These are phyloP conservation scores for Nissolia schottii DNA, from an alignment of 306 rosid genomes.

Conservation along the genomic window DNA sequence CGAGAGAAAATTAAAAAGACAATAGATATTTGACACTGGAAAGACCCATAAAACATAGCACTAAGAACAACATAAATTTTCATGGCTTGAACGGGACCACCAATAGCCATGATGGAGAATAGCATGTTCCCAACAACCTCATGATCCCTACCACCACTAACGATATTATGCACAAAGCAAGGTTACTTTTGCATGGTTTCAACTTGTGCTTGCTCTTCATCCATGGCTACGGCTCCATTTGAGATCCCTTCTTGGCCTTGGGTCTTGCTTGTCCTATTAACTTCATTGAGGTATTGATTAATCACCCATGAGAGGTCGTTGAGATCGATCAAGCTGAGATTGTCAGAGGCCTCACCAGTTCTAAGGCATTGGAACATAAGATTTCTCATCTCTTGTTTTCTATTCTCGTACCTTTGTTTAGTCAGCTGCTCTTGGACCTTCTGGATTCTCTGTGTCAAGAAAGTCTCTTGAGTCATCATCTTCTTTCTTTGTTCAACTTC, in stretches of 20 bases:
- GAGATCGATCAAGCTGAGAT: neutral
- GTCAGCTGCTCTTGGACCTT: too few species aligned
- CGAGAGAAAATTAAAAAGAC: neutral
- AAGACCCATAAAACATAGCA: neutral
- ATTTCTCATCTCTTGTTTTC: too few species aligned
- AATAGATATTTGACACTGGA: neutral
- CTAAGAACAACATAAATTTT: neutral
- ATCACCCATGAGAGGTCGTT: slow-evolving; percentile 5
- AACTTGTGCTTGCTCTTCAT: neutral
- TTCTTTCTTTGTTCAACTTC: too few species aligned
- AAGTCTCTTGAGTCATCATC: too few species aligned
- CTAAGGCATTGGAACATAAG: too few species aligned
- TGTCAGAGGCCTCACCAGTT: neutral
- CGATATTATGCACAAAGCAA: neutral
- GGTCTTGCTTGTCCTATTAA: neutral
- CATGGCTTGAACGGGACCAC: neutral
- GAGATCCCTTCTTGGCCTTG: neutral
- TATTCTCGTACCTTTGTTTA: too few species aligned
- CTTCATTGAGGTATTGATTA: slow-evolving; percentile 3
- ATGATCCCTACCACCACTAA: neutral
- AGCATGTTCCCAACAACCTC: slow-evolving; percentile 1
- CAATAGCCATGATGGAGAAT: neutral
- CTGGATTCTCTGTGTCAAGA: too few species aligned
- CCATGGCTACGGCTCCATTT: neutral
- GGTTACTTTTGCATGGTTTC: neutral